phyloP scores from a whole-genome alignment of 176 grass and related monocot species.

The Triticum urartu region DNA sequence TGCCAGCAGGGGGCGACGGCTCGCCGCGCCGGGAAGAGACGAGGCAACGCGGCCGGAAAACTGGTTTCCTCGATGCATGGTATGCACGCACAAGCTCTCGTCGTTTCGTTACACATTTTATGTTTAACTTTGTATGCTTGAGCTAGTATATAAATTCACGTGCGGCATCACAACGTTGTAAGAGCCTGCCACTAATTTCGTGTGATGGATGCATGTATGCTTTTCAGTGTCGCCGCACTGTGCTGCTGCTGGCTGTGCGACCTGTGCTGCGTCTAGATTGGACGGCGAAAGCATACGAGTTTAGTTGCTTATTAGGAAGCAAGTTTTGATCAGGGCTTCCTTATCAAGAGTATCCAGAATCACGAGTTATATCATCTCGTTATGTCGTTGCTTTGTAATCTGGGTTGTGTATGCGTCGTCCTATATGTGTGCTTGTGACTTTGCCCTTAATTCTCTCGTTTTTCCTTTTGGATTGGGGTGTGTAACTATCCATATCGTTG shows the following conservation, averaged over 20 bases:
- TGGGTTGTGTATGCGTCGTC: too few relatives aligned
- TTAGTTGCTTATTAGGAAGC: background rate
- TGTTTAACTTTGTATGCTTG: background rate
- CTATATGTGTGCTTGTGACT: background rate
- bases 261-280: slow-evolving; percentile 34
- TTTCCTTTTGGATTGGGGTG: background rate
- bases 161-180: background rate
- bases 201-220: background rate
- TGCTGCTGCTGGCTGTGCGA: slow-evolving; percentile 53
- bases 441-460: background rate
- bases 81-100: background rate
- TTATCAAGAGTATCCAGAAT: background rate
- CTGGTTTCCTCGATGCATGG: slow-evolving; percentile 40
- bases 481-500: background rate
- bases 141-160: too few relatives aligned
- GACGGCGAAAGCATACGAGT: background rate
- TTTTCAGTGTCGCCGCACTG: slow-evolving; percentile 34
- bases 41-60: background rate
- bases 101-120: background rate
- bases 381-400: too few relatives aligned
- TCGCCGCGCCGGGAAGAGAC: background rate
- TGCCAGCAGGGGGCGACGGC: background rate
- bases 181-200: background rate
- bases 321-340: background rate
- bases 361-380: background rate